A percentile compares a stretch with the other conserved stretches of the same genome.
phyloP scores from a whole-genome alignment of 2,329 filamentous ascomycete species.

The Cladorrhinum sp. region DNA sequence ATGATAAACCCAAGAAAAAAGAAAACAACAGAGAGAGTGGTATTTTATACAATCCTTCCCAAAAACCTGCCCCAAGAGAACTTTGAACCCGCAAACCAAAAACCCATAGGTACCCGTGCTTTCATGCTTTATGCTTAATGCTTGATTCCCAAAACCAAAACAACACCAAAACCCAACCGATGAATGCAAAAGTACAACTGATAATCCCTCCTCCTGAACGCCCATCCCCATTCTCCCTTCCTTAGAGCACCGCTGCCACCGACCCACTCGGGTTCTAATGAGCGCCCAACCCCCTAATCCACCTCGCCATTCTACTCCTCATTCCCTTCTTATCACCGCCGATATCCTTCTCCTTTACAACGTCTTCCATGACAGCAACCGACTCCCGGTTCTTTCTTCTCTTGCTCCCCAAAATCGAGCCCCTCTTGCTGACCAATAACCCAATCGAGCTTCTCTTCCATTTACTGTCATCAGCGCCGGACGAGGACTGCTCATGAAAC shows the following conservation, averaged over 20 bases:
- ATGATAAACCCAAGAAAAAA: neutral
- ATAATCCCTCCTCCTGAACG: no score
- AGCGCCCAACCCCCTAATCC: constrained; percentile 8
- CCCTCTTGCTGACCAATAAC: neutral
- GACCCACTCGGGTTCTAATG: neutral
- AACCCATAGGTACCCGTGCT: neutral
- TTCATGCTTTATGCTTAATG: neutral
- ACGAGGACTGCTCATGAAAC: neutral
- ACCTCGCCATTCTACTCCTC: constrained; percentile 7
- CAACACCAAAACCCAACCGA: no score
- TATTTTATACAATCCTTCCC: neutral
- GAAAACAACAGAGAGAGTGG: neutral
- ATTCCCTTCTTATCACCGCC: neutral
- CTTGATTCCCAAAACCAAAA: neutral
- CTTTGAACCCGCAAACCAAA: no score
- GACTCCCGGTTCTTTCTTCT: neutral
- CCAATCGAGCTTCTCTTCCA: neutral
- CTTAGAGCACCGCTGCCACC: no score
- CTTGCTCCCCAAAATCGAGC: neutral
- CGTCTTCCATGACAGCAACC: neutral
- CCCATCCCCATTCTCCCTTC: neutral
- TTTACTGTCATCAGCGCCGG: neutral
- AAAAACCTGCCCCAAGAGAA: neutral
- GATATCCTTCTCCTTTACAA: neutral
- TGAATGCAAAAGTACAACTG: no score